Base-by-base conservation (phyloP, 805 yeast genomes). In the Saturnispora halmiae region DNA sequence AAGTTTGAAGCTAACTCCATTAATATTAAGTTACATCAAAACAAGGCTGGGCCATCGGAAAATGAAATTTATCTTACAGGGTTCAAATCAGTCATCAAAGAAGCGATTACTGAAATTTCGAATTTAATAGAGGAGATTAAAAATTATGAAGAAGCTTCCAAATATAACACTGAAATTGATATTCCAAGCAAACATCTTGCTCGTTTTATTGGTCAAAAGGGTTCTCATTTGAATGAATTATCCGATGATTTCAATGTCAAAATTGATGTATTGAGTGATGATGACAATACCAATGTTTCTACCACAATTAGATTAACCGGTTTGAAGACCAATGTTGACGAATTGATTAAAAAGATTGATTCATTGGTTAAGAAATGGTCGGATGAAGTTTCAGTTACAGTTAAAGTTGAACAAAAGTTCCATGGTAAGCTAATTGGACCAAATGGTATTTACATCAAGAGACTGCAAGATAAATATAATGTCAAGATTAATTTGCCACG, bases 151-250 rank as follows among this genome's bases (percentile, higher is more conserved):
- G 51, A 50, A 41, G 66, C 66, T 9, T 60, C 64, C 10, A 63
- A 63, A 28, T 68, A 68, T 60, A 52, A 55, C 43, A 56, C 71
- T 14, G 63, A 73, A 15, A 61, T 80, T 40, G 68, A 66, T 24
- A 77, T 86, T 56, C 94, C 96, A 46, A 61, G 77, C 2, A 64
- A 69, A 38, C 73, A 77, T 36, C 65, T 90, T 45, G 72, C 92
- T 22, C 78, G 92, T 62, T 69, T 94, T 40, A 86, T 92, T 60
- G 99, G 99, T 50, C 82, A 81, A 57, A 82, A 76, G 46, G 98
- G 99, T 42, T 65, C 84, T 32, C 76, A 77, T 55, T 64, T 92
- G 55, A 73, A 75, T 50, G 66, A 73, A 37, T 59, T 86, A 45
- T 72, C 82, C 47, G 84, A 82, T 8, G 81, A 82, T 53, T 85